phyloP scores from a whole-genome alignment of 2,329 filamentous ascomycete genomes.

The Fusarium abutilonis region DNA sequence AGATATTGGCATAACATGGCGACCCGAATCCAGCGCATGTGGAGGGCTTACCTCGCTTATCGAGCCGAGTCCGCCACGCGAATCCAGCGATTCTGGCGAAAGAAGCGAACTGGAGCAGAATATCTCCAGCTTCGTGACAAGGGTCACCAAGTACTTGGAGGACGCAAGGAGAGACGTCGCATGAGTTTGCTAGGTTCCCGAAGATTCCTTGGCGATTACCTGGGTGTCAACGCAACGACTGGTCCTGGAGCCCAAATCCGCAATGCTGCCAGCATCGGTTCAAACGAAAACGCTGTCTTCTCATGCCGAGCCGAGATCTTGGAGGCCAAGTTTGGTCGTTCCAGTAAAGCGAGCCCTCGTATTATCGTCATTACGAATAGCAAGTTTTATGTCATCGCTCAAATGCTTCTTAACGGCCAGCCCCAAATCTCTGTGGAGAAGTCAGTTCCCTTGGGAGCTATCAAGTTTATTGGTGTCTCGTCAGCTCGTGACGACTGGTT shows the following conservation, averaged over 20 bases:
- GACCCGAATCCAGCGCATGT: slow-evolving; percentile 94
- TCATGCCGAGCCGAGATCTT: slow-evolving; percentile 91
- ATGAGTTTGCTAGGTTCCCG: slow-evolving; percentile 92
- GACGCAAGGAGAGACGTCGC: slow-evolving; percentile 88
- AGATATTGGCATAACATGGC: slow-evolving; percentile 99
- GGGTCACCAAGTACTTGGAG: slow-evolving; percentile 82
- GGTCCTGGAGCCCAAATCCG: slow-evolving; percentile 86
- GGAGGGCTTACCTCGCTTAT: slow-evolving; percentile 95
- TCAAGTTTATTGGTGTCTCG: slow-evolving; percentile 87
- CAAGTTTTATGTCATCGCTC: slow-evolving; percentile 89
- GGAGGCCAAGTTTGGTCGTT: slow-evolving; percentile 94
- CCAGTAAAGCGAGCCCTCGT: slow-evolving; percentile 90
- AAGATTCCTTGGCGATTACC: slow-evolving; percentile 93
- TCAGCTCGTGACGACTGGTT: slow-evolving; percentile 96
- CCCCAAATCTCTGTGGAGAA: slow-evolving; percentile 83
- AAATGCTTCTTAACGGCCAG: slow-evolving; percentile 83
- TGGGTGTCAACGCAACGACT: slow-evolving; percentile 82
- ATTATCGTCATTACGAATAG: slow-evolving; percentile 84
- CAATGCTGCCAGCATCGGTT: slow-evolving; percentile 74
- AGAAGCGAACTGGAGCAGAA: slow-evolving; percentile 89
- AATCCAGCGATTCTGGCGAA: slow-evolving; percentile 95
- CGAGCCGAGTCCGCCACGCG: slow-evolving; percentile 90
- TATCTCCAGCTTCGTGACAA: slow-evolving; percentile 89
- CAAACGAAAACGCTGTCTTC: slow-evolving; percentile 82
- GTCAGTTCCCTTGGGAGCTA: slow-evolving; percentile 82